Evolutionary conservation across 148 eudicot species (phyloP).

Genomic region (Talinum fruticosum): DNA sequence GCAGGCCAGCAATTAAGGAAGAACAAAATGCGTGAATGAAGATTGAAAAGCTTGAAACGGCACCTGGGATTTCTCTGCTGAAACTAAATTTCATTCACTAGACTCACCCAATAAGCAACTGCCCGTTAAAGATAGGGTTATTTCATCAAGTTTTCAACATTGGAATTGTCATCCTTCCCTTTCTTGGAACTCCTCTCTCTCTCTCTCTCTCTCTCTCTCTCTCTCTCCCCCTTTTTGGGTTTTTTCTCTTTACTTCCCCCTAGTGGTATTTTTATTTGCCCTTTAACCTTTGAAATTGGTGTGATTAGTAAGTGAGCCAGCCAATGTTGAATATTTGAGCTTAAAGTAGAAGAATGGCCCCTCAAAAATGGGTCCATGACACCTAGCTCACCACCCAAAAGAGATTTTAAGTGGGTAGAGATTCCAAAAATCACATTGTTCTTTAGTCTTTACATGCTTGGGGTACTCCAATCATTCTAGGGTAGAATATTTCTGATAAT

Average conservation of each 20-base stretch:
- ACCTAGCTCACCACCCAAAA: slow-evolving; percentile 16
- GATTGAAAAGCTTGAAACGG: slow-evolving; percentile 10
- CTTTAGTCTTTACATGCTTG: neutral
- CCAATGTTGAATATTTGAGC: slow-evolving; percentile 13
- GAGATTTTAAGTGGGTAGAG: slow-evolving; percentile 7
- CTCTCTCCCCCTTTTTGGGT: neutral
- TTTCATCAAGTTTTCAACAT: slow-evolving; percentile 6
- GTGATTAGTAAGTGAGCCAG: slow-evolving; percentile 4
- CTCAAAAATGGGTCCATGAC: slow-evolving; percentile 20
- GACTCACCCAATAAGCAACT: neutral
- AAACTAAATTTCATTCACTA: neutral
- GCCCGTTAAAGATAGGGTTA: neutral
- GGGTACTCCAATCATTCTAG: slow-evolving; percentile 15
- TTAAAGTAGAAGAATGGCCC: neutral
- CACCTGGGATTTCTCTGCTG: slow-evolving; percentile 1
- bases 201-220: neutral
- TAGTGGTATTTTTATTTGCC: neutral
- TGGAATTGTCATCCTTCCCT: slow-evolving; percentile 22
- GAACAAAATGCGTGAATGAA: slow-evolving; percentile 20
- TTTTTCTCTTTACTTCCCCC: neutral
- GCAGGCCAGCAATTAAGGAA: slow-evolving; percentile 6
- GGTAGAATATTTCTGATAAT: slow-evolving; percentile 22
- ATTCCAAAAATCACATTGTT: slow-evolving; percentile 16
- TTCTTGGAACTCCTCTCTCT: slow-evolving; percentile 11
- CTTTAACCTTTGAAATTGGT: neutral